Base-by-base conservation (phyloP, 352 stramenopile genomes). In the Phytopythium ostracodes region DNA sequence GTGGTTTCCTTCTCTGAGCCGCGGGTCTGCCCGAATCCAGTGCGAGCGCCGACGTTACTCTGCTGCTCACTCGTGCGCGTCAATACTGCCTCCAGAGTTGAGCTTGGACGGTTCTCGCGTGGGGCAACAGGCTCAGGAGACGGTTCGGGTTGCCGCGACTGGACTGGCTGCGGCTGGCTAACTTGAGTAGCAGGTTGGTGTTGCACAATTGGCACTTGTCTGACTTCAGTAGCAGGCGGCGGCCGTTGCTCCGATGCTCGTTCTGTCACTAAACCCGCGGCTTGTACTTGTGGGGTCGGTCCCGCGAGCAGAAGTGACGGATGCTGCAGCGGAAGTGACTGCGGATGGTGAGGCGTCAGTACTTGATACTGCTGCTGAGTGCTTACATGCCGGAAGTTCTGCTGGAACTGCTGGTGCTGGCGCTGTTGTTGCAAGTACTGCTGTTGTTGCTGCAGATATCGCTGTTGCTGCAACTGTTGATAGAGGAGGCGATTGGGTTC, bases 381-480 rank as follows among this genome's bases (percentile, higher is more conserved):
- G 44, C 52, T 50, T 44, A n/a, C 43, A 29, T 66, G 59, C 12
- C 63, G 40, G 52, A 47, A 42, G 27, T 60, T 49, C 31, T 60
- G 65, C 27, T 58, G 57, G 15, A 64, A 49, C 20, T 64, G 66
- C 35, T 74, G 63, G n/a, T 59, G 53, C 27, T 62, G 36, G 47
- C 43, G 27, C 10, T 64, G 38, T 31, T 61, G 51, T 25, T 67
- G 59, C 25, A 25, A 24, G 49, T 38, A 55, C 33, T 49, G 60
- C 18, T 51, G 43, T 54, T 31, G 53, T 54, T 31, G 53, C 9
- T 66, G 49, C 47, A 60, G 40, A 36, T 69, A 50, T 43, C 68
- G 51, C 24, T 67, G 66, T n/a, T 35, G 66, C 56, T 75, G 68
- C 15, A 24, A 25, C 33, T 46, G 17, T 15, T 40, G 49, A 52